Conservation (phyloP, 2,329 filamentous ascomycete species). For the Aspergillus ochraceus region DNA sequence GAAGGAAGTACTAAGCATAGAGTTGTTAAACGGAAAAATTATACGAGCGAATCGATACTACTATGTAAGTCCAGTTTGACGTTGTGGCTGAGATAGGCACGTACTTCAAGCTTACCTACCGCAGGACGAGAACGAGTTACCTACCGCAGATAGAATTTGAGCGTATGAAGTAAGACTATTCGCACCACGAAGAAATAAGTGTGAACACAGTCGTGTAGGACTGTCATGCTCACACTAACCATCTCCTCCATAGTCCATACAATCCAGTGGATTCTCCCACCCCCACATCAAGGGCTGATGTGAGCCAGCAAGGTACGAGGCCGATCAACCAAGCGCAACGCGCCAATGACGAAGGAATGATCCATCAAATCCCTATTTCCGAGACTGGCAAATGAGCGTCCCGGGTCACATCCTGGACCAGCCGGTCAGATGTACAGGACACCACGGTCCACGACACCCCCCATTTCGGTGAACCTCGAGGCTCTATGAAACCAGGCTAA, state of each 20-base stretch:
- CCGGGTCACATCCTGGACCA: not conserved
- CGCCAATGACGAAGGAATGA: not conserved
- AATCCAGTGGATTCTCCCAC: not conserved
- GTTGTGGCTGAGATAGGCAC: not conserved
- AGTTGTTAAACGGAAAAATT: too few species aligned
- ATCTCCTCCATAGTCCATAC: not conserved
- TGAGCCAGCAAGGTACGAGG: slow-evolving; percentile 14
- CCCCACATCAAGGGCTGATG: slow-evolving; percentile 7
- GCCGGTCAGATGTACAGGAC: not conserved
- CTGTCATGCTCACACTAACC: not conserved
- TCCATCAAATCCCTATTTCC: not conserved
- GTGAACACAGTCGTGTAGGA: too few species aligned
- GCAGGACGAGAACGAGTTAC: not conserved
- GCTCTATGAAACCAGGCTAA: not conserved
- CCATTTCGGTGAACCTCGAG: not conserved
- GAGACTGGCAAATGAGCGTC: not conserved
- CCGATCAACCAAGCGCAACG: slow-evolving; percentile 5
- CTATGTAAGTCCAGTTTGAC: not conserved
- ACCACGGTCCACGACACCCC: not conserved
- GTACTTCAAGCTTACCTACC: not conserved
- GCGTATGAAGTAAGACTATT: not conserved
- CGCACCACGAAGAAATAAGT: not conserved
- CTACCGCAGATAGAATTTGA: too few species aligned
- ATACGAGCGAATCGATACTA: not conserved
- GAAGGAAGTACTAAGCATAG: too few species aligned